Conservation (phyloP, 2,329 filamentous ascomycete genomes). For the Penicillium brasilianum region DNA sequence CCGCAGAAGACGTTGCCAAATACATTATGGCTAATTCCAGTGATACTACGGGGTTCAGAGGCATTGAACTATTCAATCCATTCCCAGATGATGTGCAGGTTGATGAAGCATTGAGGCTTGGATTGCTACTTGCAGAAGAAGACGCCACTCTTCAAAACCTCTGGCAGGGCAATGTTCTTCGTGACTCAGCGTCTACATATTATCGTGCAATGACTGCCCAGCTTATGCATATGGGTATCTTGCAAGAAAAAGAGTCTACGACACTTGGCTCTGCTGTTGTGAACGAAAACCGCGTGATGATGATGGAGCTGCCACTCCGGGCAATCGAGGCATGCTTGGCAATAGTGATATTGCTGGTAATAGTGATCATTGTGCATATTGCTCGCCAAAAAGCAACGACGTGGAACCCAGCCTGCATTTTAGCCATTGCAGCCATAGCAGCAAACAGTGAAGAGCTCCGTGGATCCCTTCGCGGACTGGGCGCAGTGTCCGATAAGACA, state of each 20-base stretch:
- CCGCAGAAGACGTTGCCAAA: constrained; percentile 4
- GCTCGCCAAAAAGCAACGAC: not conserved
- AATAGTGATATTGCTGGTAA: not conserved
- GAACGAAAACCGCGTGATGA: constrained; percentile 7
- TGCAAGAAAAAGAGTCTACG: not conserved
- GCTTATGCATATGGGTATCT: constrained; percentile 14
- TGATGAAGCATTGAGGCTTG: not conserved
- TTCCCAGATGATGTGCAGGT: not conserved
- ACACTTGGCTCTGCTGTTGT: constrained; percentile 1
- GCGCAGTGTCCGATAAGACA: not conserved
- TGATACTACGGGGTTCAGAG: constrained; percentile 8
- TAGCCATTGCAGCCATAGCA: constrained; percentile 11
- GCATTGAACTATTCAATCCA: not conserved
- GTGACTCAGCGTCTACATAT: not conserved
- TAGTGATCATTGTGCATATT: constrained; percentile 4
- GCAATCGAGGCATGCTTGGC: constrained; percentile 15
- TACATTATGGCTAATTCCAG: not conserved
- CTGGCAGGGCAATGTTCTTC: constrained; percentile 1
- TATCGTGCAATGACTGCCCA: constrained; percentile 16
- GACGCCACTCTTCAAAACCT: not conserved
- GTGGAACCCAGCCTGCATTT: constrained; percentile 13
- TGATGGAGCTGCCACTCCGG: constrained; percentile 16
- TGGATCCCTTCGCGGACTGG: constrained; percentile 4
- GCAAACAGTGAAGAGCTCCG: constrained; percentile 13
- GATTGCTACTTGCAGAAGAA: not conserved